A percentile compares a stretch with the other conserved stretches of the same genome.
phyloP scores from a whole-genome alignment of 306 rosid species.

The Acmispon strigosus region DNA sequence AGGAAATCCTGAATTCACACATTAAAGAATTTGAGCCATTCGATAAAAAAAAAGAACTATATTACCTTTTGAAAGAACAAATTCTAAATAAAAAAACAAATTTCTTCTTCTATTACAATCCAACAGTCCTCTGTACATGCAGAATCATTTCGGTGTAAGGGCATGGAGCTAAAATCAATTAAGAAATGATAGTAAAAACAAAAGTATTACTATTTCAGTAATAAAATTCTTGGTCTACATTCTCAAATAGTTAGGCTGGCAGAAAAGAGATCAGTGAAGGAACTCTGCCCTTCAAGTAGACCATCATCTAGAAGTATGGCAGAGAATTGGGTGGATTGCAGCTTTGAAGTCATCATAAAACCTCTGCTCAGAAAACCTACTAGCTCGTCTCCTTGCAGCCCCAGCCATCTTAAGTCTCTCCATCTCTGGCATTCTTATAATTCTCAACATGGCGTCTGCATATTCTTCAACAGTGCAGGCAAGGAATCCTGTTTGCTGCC shows the following conservation, averaged over 20 bases:
- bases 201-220: not conserved
- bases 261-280: not conserved
- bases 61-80: too few species aligned
- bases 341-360: slow-evolving; percentile 78
- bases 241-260: not conserved
- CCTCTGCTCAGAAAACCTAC: slow-evolving; percentile 76
- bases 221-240: not conserved
- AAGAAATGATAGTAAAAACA: not conserved
- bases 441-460: slow-evolving; percentile 63
- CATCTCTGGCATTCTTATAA: slow-evolving; percentile 52
- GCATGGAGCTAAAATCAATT: not conserved
- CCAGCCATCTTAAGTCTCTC: slow-evolving; percentile 73
- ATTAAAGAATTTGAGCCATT: too few species aligned
- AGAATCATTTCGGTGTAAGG: not conserved
- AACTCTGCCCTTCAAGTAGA: slow-evolving; percentile 4
- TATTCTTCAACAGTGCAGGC: slow-evolving; percentile 67
- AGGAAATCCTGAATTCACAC: too few species aligned
- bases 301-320: slow-evolving; percentile 27
- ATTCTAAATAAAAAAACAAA: too few species aligned
- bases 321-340: slow-evolving; percentile 49
- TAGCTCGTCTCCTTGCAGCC: slow-evolving; percentile 79
- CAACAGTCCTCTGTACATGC: not conserved
- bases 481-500: slow-evolving; percentile 79
- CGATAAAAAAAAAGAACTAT: too few species aligned
- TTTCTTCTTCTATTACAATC: too few species aligned